Evolutionary conservation across 73 alveolate species (phyloP), one percentile per base, ranked within the genome.

Genomic region (Paramecium caudatum): DNA sequence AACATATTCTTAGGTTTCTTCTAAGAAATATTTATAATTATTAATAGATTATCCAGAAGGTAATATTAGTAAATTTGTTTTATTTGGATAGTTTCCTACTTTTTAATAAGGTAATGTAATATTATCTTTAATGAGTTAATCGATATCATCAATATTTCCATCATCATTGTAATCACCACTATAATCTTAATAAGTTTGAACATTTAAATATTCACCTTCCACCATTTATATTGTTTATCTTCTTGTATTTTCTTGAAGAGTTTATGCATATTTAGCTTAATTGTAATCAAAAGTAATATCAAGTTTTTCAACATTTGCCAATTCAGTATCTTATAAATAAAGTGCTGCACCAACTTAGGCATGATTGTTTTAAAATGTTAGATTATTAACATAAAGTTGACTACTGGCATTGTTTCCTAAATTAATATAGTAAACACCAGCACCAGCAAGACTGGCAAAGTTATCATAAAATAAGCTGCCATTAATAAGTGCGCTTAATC

Each of bases 281-380:
- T 74, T 74, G 19, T 37, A 36, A 9, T 74, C 45, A 7, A 74
- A 43, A 21, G 10, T 74, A 4, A 41, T 74, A 36, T n/a, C 3
- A 5, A 74, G 10, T 13, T 25, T 15, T 7, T 37, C 16, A 4
- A 74, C 46, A 45, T 74, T 25, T 41, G 88, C 43, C 19, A 45
- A 21, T 45, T 39, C 39, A 10, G 21, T 45, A 5, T 74, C 37
- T 41, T 19, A 12, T 74, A 74, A 43, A 15, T 74, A 74, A 45
- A 74, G 21, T 8, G 88, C 88, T 4, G 69, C 88, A 21, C 88
- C 88, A 17, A 74, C 65, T 45, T 74, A 41, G 6, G 88, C 88
- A 16, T 39, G 19, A 43, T 74, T 74, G 10, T 16, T 43, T 21
- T 39, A 10, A 5, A 74, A 65, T 4, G 83, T 25, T 33, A 65